Percentiles rank a stretch among this genome's conserved stretches.
phyloP scores from a whole-genome alignment of 1,284 basidiomycete genomes.

The Ganoderma lingzhi region DNA sequence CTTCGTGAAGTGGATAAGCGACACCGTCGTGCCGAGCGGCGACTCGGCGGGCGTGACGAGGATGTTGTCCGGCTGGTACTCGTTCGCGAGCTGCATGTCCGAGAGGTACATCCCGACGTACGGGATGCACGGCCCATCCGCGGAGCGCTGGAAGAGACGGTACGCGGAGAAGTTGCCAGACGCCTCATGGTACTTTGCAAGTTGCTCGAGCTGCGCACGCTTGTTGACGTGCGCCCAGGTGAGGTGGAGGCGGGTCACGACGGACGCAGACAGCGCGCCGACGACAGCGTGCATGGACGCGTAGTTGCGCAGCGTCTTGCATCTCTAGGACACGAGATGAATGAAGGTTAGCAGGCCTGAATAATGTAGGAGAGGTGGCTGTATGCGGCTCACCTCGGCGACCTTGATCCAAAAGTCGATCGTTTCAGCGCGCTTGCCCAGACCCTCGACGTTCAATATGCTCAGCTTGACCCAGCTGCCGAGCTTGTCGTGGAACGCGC shows the following conservation, averaged over 20 bases:
- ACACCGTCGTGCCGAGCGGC: slow-evolving; percentile 34
- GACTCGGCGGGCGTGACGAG: slow-evolving; percentile 30
- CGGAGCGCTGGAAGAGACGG: slow-evolving; percentile 55
- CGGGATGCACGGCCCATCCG: slow-evolving; percentile 71
- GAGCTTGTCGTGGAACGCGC: slow-evolving; percentile 66
- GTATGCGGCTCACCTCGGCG: slow-evolving; percentile 60
- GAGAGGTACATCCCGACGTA: slow-evolving; percentile 71
- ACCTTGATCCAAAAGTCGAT: slow-evolving; percentile 80
- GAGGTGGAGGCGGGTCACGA: slow-evolving; percentile 62
- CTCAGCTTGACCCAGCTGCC: slow-evolving; percentile 71
- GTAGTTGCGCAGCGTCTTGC: slow-evolving; percentile 69
- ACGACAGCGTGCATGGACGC: slow-evolving; percentile 73
- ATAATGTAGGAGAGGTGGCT: background rate
- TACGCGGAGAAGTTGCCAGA: slow-evolving; percentile 65
- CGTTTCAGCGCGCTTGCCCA: slow-evolving; percentile 63
- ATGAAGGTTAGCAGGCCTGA: slow-evolving; percentile 13
- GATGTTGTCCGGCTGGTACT: slow-evolving; percentile 55
- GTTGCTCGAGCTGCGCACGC: slow-evolving; percentile 56
- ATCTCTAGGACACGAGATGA: slow-evolving; percentile 57
- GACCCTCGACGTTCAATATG: slow-evolving; percentile 58
- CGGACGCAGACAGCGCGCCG: slow-evolving; percentile 66
- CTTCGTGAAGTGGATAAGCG: slow-evolving; percentile 60
- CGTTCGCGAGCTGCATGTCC: slow-evolving; percentile 63
- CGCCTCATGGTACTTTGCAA: slow-evolving; percentile 65
- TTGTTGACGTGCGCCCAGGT: slow-evolving; percentile 74